Base-by-base conservation (phyloP, 305 asterid genomes). In the Fraxinus greggii region DNA sequence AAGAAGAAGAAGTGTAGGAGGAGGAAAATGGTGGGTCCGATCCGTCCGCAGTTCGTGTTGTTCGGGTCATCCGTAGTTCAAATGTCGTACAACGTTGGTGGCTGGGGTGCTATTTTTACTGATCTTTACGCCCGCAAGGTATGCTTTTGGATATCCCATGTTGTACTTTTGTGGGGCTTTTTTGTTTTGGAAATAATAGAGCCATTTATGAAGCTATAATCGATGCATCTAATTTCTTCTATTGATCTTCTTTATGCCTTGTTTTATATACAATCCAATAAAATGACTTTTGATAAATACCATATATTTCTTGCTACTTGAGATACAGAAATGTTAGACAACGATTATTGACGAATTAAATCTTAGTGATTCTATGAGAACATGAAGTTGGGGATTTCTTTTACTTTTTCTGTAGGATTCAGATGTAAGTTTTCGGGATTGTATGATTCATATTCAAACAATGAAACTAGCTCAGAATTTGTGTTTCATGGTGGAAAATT, bases 61-160 rank as follows among this genome's bases (percentile, higher is more conserved):
- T 94, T 94, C 84, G 98, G 98, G 33, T 93, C 98, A 21, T 93
- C 98, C 26, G 89, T 94, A 1, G 98, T 94, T 3, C 95, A 94
- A 86, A 84, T 88, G 80, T 83, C 90, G 80, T 86, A 70, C 82
- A 82, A 77, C 80, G 79, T 26, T 61, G 90, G 91, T 75, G 98
- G 98, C 63, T 94, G 97, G 97, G 98, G 93, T 24, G 88, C 95
- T 17, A 85, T 88, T 74, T 91, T 94, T 61, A 74, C 97, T 54
- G 97, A 93, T 81, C 88, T 94, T 85, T 94, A 93, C 84, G 88
- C 90, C 36, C 87, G 94, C 73, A 93, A 90, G 96, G 98, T 94
- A 61, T 13, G 12, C 5, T 26, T 19, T 4, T 15, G 23, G 32
- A 1, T 33, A 19, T 48, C 31, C 29, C 48, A 15, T 26, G 12